Conservation (phyloP, 495 filamentous ascomycete genomes). For the Talaromyces borbonicus region DNA sequence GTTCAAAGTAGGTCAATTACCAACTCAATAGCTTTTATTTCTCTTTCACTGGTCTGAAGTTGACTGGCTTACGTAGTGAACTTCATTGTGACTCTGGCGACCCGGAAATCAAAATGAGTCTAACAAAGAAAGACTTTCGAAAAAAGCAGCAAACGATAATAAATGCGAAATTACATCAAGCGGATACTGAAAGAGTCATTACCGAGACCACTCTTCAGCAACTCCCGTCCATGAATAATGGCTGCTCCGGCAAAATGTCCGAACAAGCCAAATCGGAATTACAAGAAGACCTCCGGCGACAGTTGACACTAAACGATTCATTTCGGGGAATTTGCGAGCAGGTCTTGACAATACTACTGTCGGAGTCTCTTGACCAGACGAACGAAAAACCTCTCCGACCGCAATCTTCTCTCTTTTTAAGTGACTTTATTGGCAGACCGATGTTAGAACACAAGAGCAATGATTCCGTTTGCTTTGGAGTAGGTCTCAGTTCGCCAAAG, state of each 20-base stretch:
- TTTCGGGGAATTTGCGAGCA: background rate
- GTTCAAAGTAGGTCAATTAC: background rate
- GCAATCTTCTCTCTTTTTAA: background rate
- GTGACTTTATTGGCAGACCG: no score
- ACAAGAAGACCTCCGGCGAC: background rate
- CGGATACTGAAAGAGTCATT: background rate
- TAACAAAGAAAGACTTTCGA: no score
- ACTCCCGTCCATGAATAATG: background rate
- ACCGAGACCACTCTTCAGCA: background rate
- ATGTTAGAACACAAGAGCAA: background rate
- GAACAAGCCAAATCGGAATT: background rate
- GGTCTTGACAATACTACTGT: background rate
- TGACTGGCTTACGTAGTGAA: no score
- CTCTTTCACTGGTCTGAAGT: no score
- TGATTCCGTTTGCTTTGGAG: background rate
- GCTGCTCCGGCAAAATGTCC: background rate
- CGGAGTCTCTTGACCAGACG: background rate
- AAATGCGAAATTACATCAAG: no score
- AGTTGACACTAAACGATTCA: background rate
- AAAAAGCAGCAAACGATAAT: no score
- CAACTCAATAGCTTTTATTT: background rate
- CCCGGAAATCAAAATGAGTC: no score
- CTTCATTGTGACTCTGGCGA: no score
- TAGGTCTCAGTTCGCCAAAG: background rate
- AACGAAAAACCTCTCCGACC: background rate